Evolutionary conservation across 75 land plant genomes (phyloP).

Genomic region (Ceratopteris richardii): DNA sequence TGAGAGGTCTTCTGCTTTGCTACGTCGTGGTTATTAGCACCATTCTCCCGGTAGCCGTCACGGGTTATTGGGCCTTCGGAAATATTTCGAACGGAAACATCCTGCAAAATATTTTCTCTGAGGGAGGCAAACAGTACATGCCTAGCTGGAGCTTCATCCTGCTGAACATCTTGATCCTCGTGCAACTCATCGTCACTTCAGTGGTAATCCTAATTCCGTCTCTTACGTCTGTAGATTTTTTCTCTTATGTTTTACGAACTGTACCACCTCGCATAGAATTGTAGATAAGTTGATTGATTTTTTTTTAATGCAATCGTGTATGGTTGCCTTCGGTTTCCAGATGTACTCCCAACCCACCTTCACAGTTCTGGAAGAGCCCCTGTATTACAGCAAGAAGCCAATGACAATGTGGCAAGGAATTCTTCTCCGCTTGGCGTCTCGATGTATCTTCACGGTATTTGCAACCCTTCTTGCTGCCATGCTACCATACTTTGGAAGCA

Average conservation of each 20-base stretch:
- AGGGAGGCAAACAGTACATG: slow-evolving; percentile 9
- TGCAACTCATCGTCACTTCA: slow-evolving; percentile 24
- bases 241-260: too few species aligned
- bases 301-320: too few species aligned
- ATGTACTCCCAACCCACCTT: slow-evolving; percentile 34
- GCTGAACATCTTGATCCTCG: slow-evolving; percentile 14
- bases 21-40: slow-evolving; percentile 23
- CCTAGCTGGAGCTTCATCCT: slow-evolving; percentile 22
- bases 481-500: slow-evolving; percentile 30
- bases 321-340: too few species aligned
- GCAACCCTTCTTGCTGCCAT: slow-evolving; percentile 29
- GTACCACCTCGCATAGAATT: too few species aligned
- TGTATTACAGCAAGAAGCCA: slow-evolving; percentile 6
- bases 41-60: slow-evolving; percentile 20
- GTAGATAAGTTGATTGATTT: too few species aligned
- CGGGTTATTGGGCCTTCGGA: slow-evolving; percentile 32
- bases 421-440: slow-evolving; percentile 15
- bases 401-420: slow-evolving; percentile 14
- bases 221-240: too few species aligned
- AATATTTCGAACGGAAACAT: slow-evolving; percentile 21
- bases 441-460: slow-evolving; percentile 14
- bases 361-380: slow-evolving; percentile 17
- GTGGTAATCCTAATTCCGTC: slow-evolving; percentile 12
- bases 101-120: slow-evolving; percentile 14
- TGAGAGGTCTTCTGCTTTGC: slow-evolving; percentile 21